phyloP scores from a whole-genome alignment of 202 grass and related monocot genomes.

The Cymbopogon flexuosus region DNA sequence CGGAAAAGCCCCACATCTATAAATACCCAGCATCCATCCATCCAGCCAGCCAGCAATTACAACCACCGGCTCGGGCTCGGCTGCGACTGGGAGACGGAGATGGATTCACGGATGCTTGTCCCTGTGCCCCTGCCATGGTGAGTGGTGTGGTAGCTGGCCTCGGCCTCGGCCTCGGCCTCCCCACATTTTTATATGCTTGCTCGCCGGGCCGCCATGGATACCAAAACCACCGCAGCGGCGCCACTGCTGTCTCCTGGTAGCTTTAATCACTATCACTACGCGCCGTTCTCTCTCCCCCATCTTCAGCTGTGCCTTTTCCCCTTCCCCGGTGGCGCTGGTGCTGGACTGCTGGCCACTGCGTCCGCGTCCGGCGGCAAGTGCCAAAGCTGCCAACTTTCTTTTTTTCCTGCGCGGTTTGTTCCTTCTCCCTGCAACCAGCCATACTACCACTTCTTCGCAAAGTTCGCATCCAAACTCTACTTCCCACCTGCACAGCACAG shows the following conservation, averaged over 20 bases:
- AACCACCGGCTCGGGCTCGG: not conserved
- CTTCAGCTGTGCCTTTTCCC: not conserved
- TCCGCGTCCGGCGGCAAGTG: slow-evolving; percentile 31
- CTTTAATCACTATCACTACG: slow-evolving; percentile 24
- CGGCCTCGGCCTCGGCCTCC: not conserved
- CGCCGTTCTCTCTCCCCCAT: not conserved
- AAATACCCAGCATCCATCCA: not conserved
- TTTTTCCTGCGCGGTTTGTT: slow-evolving; percentile 13
- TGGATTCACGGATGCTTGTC: not conserved
- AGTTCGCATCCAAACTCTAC: not conserved
- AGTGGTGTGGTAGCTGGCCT: not conserved
- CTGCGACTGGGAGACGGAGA: not conserved
- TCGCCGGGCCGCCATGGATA: not conserved
- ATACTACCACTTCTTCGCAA: not conserved
- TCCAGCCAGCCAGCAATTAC: not conserved
- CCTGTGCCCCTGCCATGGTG: not conserved
- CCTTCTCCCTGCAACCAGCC: slow-evolving; percentile 18
- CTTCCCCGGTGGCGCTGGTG: not conserved
- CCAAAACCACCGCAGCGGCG: not conserved
- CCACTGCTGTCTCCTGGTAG: slow-evolving; percentile 15
- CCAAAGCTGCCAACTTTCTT: slow-evolving; percentile 50
- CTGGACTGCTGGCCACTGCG: slow-evolving; percentile 9
- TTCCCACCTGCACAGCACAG: not conserved
- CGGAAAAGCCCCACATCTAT: slow-evolving; percentile 17
- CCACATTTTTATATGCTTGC: slow-evolving; percentile 16